Evolutionary conservation across 257 asterid species (phyloP), one percentile per base, ranked within the genome.

Genomic region (Solanum dulcamara): DNA sequence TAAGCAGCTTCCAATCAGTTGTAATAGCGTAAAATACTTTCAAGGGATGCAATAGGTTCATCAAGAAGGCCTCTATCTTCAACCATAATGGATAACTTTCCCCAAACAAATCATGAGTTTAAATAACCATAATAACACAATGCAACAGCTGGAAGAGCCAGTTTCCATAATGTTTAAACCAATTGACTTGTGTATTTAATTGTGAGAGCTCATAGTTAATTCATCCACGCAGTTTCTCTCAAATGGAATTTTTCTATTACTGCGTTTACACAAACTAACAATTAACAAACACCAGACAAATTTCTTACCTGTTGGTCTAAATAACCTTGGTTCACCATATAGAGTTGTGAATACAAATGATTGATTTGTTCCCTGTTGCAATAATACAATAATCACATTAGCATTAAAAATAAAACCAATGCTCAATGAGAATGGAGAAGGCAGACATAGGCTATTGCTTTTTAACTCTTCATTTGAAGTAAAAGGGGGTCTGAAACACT

Each of bases 311-410:
- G 99, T 96, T 85, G 98, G 93, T 89, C 97, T 92, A 87, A 94
- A 96, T 62, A 96, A 90, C 92, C 98, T 92, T 40, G 98, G 98
- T 88, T 92, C 98, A 72, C 98, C 99, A 89, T 93, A 92, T 77
- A 92, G 80, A 86, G 99, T 96, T 37, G 99, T 95, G 92, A 96
- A 96, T 87, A 96, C 94, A 88, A 96, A 96, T 82, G 97, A 87
- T 87, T 93, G 98, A 88, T 86, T 92, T 67, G 98, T 91, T 67
- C 99, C 99, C 98, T 96, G 91, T 85, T 77, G 84, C 68, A 81
- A 79, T 60, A 87, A 71, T 4, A 70, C 60, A 64, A 72, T 60
- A 55, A 86, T 68, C 50, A 53, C 50, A 51, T 1, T 5, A 37
- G 53, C 22, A 26, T 51, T 33, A 53, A 11, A 26, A 37, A 24